These are phyloP conservation scores for Chrysanthemum makinoi DNA, from an alignment of 129 eudicot genomes.

Conservation along the genomic window DNA sequence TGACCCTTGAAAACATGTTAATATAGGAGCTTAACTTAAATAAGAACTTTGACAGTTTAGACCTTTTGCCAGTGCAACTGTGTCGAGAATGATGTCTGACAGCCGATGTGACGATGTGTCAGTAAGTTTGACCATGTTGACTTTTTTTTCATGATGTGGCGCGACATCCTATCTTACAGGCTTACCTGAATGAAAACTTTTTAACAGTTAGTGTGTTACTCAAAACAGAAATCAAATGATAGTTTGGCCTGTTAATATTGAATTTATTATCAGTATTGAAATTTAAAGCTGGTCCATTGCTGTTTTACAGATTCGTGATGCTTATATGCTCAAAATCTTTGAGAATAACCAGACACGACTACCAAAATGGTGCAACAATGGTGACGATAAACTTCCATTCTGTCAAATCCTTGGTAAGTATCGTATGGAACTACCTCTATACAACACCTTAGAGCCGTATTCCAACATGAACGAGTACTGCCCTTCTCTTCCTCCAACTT, in stretches of 20 bases:
- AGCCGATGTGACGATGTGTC: too few species aligned
- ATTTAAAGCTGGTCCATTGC: not conserved
- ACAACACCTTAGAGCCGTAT: slow-evolving; percentile 91
- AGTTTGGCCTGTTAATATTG: not conserved
- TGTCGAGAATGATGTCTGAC: too few species aligned
- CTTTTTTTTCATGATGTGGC: too few species aligned
- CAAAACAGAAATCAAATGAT: not conserved
- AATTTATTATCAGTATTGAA: not conserved
- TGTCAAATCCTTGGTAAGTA: slow-evolving; percentile 98
- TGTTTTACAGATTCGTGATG: slow-evolving; percentile 79
- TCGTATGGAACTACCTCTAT: slow-evolving; percentile 83
- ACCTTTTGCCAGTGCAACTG: not conserved
- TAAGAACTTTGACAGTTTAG: not conserved
- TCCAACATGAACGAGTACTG: slow-evolving; percentile 92
- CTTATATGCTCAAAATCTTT: slow-evolving; percentile 85
- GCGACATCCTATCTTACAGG: too few species aligned
- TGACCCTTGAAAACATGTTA: not conserved
- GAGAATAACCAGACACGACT: slow-evolving; percentile 78
- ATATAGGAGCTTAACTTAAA: not conserved
- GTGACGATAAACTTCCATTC: slow-evolving; percentile 55
- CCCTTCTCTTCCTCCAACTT: slow-evolving; percentile 94
- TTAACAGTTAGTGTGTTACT: too few species aligned
- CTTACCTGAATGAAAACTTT: too few species aligned
- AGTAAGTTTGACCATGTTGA: too few species aligned
- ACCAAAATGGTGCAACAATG: slow-evolving; percentile 89